Base-by-base conservation (phyloP, 2,329 filamentous ascomycete genomes). In the Beauveria asiatica region DNA sequence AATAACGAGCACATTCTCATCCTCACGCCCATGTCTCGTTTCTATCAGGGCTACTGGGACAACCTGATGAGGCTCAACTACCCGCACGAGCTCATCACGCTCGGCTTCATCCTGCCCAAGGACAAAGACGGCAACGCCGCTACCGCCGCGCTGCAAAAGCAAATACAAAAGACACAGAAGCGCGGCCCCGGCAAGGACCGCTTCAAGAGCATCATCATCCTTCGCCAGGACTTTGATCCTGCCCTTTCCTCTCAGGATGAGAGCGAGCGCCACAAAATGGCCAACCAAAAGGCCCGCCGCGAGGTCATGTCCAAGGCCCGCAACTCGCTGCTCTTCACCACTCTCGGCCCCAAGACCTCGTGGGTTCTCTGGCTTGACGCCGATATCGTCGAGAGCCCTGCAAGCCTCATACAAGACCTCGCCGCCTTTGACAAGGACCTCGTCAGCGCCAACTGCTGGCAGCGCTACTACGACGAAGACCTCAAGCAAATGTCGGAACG, bases 281-380 rank as follows among this genome's bases (percentile, higher is more conserved):
- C 86, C 63, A 92, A 95, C 70, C 94, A 99, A 72, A 96, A 95
- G 75, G 80, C 79, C 7, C 86, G 94, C 13, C 84, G 94, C 41
- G 88, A 91, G 46, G 88, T 90, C 62, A 97, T 99, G 94, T 87
- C 91, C 68, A 89, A 90, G 69, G 93, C 94, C 42, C 87, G 94
- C 65, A 99, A 99, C 72, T 95, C 90, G 58, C 82, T 99, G 9
- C 83, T 99, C 30, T 99, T 97, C 77, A 97, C 94, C 9, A 97
- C 93, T 0, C 79, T 99, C 10, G 92, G 93, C 1, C 92, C 92
- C 0, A 83, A 85, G 13, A 97, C 92, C 0, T 94, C 91, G 0
- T 99, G 94, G 94, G 92, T 99, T 39, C 80, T 99, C 25, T 99
- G 94, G 94, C 81, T 99, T 33, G 94, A 99, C 70, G 83, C 87